phyloP scores from a whole-genome alignment of 495 filamentous ascomycete species.

The Lasiosphaeria hispida region DNA sequence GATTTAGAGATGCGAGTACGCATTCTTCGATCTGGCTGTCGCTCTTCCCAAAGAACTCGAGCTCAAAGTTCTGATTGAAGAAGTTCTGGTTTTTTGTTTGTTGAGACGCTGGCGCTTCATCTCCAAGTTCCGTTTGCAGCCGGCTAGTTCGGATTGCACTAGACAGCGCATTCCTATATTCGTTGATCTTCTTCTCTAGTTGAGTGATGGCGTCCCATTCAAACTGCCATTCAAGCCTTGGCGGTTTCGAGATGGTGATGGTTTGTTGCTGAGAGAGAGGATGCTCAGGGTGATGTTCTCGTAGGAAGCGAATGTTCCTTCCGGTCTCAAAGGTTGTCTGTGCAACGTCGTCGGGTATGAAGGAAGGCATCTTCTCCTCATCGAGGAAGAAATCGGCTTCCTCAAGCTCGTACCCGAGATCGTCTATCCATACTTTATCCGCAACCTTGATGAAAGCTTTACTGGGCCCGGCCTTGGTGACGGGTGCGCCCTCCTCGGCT shows the following conservation, averaged over 20 bases:
- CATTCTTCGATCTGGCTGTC: constrained; percentile 47
- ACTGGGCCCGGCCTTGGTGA: constrained; percentile 44
- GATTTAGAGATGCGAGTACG: constrained; percentile 50
- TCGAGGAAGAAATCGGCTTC: constrained; percentile 60
- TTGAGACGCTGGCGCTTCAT: too few relatives aligned
- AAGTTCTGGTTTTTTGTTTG: too few relatives aligned
- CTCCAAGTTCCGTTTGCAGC: background rate
- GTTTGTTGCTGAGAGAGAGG: constrained; percentile 58
- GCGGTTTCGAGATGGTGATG: constrained; percentile 46
- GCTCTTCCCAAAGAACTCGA: constrained; percentile 49
- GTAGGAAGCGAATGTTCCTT: constrained; percentile 70
- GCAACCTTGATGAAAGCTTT: constrained; percentile 62
- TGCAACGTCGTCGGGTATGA: constrained; percentile 63
- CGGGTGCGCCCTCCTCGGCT: constrained; percentile 48
- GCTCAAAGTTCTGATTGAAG: constrained; percentile 7
- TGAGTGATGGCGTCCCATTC: constrained; percentile 70
- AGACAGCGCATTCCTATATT: constrained; percentile 58
- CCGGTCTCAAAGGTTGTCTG: constrained; percentile 73
- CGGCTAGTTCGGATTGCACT: constrained; percentile 34
- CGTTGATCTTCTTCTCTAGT: constrained; percentile 57
- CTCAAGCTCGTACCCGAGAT: constrained; percentile 49
- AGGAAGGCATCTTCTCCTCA: constrained; percentile 60
- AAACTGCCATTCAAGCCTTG: constrained; percentile 68
- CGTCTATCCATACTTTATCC: constrained; percentile 54
- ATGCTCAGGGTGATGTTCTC: constrained; percentile 72